Evolutionary conservation across 2,329 filamentous ascomycete genomes (phyloP).

Genomic region (Botryosphaeria agaves): DNA sequence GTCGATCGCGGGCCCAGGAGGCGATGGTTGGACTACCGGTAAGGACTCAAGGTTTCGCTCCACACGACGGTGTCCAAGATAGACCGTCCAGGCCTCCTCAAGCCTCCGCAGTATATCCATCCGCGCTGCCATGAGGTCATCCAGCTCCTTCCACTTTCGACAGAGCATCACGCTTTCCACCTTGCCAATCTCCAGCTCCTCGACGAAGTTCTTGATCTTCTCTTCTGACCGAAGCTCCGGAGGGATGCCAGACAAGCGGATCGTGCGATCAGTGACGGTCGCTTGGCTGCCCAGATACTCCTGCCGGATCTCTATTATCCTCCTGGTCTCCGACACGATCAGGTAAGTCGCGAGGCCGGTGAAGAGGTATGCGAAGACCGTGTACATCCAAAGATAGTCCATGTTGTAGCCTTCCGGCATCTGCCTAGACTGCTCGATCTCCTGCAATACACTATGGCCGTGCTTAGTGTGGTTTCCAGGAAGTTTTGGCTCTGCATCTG

Average conservation of each 20-base stretch:
- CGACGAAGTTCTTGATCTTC: slow-evolving; percentile 71
- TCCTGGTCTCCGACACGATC: slow-evolving; percentile 66
- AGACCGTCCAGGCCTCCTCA: slow-evolving; percentile 69
- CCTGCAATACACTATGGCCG: too few species aligned
- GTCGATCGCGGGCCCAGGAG: slow-evolving; percentile 13
- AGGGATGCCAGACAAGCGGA: slow-evolving; percentile 80
- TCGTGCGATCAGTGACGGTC: slow-evolving; percentile 89
- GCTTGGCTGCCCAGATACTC: slow-evolving; percentile 85
- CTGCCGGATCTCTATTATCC: slow-evolving; percentile 72
- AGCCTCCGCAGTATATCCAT: slow-evolving; percentile 49
- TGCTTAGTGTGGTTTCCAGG: slow-evolving; percentile 8
- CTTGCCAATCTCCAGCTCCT: slow-evolving; percentile 73
- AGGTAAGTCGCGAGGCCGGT: slow-evolving; percentile 66
- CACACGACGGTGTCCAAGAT: slow-evolving; percentile 41
- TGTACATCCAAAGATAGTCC: slow-evolving; percentile 76
- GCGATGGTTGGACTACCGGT: slow-evolving; percentile 30
- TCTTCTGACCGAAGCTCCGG: slow-evolving; percentile 60
- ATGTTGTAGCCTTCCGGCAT: background rate
- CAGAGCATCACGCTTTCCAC: slow-evolving; percentile 81
- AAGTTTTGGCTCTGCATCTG: slow-evolving; percentile 19
- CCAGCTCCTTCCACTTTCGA: slow-evolving; percentile 69
- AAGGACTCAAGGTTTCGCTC: slow-evolving; percentile 30
- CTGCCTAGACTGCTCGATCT: background rate
- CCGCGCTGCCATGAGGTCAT: slow-evolving; percentile 53
- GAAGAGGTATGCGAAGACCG: slow-evolving; percentile 90